Evolutionary conservation across 2,329 filamentous ascomycete species (phyloP), one percentile per base, ranked within the genome.

Genomic region (Chaetomiaceae sp.): DNA sequence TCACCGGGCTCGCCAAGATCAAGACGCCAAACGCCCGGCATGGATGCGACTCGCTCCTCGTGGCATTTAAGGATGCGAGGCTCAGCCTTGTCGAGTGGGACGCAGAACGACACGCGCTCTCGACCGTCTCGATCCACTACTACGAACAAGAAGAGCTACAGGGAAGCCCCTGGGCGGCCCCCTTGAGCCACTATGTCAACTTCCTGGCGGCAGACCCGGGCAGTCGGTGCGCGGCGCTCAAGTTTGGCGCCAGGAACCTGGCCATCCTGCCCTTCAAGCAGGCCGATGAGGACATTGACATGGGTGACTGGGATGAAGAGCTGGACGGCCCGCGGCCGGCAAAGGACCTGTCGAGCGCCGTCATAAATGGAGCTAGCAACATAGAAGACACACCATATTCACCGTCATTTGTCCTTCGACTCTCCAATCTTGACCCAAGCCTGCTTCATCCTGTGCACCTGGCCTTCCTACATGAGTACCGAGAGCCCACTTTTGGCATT

Each of bases 401-500:
- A 62, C 80, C 90, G 30, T 97, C 93, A 51, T 99, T 97, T 73
- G 92, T 97, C 57, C 79, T 99, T 58, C 87, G 90, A 57, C 77
- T 97, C 58, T 89, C 91, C 47, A 83, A 90, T 63, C 78, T 99
- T 69, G 92, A 97, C 68, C 87, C 91, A 56, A 83, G 81, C 57
- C 78, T 99, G 60, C 82, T 92, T 54, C 87, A 96, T 69, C 90
- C 92, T 43, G 83, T 96, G 63, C 89, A 96, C 65, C 81, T 99
- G 63, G 85, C 88, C 49, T 99, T 99, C 68, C 74, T 99, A 58
- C 82, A 97, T 76, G 92, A 97, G 72, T 99, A 99, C 69, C 85
- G 93, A 67, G 93, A 97, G 69, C 92, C 93, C 12, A 99, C 93
- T 0, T 96, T 99, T 71, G 93, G 92, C 50, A 91, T 99, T 54